These are phyloP conservation scores for Boletus patriciae DNA, from an alignment of 768 basidiomycete species.

Conservation along the genomic window DNA sequence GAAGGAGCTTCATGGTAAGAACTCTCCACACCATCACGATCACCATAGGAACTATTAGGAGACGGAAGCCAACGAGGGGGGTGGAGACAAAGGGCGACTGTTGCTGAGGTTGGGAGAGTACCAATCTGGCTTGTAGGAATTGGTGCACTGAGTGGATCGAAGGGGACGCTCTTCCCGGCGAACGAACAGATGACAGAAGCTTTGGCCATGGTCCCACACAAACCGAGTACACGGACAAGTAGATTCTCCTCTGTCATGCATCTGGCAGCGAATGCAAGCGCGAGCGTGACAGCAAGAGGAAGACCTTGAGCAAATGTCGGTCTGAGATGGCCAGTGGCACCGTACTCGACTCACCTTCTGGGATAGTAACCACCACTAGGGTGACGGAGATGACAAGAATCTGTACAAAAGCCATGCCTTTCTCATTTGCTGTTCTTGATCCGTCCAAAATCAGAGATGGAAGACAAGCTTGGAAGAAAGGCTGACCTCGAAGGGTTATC, in stretches of 20 bases:
- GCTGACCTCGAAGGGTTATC: constrained; percentile 55
- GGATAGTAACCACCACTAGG: constrained; percentile 80
- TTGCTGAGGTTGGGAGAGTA: constrained; percentile 27
- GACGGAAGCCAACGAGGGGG: constrained; percentile 27
- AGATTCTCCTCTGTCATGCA: constrained; percentile 97
- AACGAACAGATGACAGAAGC: constrained; percentile 70
- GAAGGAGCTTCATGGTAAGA: constrained; percentile 24
- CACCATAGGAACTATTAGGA: constrained; percentile 21
- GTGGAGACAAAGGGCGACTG: constrained; percentile 22
- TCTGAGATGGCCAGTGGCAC: neutral
- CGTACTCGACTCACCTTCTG: constrained; percentile 54
- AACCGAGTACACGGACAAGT: constrained; percentile 91
- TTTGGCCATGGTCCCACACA: constrained; percentile 99
- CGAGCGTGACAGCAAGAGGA: constrained; percentile 93
- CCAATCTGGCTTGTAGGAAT: constrained; percentile 31
- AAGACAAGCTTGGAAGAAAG: neutral
- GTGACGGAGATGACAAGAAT: constrained; percentile 95
- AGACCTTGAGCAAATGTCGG: constrained; percentile 52
- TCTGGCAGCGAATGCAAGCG: constrained; percentile 94
- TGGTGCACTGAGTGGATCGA: constrained; percentile 20
- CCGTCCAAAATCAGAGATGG: constrained; percentile 8
- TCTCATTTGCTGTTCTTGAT: constrained; percentile 66
- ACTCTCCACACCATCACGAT: constrained; percentile 18
- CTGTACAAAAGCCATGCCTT: constrained; percentile 83
- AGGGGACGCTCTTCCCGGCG: constrained; percentile 30